A percentile compares a stretch with the other conserved stretches of the same genome.
Evolutionary conservation across 164 flowering plant genomes (phyloP).

Genomic region (Sedum album): DNA sequence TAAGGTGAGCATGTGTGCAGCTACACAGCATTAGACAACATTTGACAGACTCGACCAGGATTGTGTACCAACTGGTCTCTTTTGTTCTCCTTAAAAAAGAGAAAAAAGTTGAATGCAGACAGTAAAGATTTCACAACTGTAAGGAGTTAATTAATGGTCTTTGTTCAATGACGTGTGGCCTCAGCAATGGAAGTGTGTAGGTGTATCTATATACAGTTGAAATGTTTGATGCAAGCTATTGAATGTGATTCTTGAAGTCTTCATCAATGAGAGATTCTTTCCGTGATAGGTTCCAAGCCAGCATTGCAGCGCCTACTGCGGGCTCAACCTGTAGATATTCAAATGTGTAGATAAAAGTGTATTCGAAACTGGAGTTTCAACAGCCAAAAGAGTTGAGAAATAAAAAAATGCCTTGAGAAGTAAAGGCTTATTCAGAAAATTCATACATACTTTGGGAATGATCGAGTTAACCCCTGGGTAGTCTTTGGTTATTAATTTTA

Average conservation of each 20-base stretch:
- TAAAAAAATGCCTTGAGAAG: conserved; percentile 64
- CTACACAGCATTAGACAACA: not conserved
- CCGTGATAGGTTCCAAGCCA: conserved; percentile 60
- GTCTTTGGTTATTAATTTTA: conserved; percentile 39
- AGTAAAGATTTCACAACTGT: not conserved
- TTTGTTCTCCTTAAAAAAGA: not conserved
- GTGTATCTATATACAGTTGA: not conserved
- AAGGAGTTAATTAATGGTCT: not conserved
- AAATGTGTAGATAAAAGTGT: not conserved
- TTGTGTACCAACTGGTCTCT: not conserved
- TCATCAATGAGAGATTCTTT: conserved; percentile 27
- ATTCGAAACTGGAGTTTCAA: too few species aligned
- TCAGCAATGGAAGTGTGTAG: not conserved
- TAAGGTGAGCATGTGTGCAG: not conserved
- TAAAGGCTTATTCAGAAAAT: too few species aligned
- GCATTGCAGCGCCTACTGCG: conserved; percentile 92
- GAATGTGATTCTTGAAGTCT: conserved; percentile 6
- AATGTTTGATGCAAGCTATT: not conserved
- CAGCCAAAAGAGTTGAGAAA: too few species aligned
- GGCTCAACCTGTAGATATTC: conserved; percentile 57
- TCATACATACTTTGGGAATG: too few species aligned
- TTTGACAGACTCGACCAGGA: not conserved
- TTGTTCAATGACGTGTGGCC: not conserved
- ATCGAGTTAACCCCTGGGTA: conserved; percentile 62
- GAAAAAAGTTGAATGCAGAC: not conserved